Percentiles rank a stretch among this genome's conserved stretches.
These are phyloP conservation scores for Pleomassaria siparia DNA, from an alignment of 2,329 filamentous ascomycete species.

Conservation along the genomic window DNA sequence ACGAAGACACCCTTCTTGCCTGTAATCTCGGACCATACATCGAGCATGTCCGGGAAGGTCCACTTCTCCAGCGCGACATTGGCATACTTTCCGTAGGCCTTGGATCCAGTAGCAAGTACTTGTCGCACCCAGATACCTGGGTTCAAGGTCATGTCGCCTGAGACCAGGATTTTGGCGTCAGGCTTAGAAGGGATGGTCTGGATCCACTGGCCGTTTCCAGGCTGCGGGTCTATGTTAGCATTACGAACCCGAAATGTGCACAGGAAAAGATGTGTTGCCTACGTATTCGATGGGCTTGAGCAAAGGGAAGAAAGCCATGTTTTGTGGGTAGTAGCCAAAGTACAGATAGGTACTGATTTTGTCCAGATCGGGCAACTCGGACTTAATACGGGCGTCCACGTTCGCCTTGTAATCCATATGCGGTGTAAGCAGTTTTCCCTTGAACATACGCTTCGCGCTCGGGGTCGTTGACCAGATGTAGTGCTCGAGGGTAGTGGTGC, in stretches of 20 bases:
- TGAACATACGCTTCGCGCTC: slow-evolving; percentile 31
- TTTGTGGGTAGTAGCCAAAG: slow-evolving; percentile 34
- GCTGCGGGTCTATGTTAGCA: slow-evolving; percentile 5
- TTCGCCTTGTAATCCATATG: slow-evolving; percentile 50
- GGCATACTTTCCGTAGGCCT: slow-evolving; percentile 25
- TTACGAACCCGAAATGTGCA: not conserved
- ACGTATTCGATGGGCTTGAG: slow-evolving; percentile 28
- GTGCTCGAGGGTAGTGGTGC: slow-evolving; percentile 43
- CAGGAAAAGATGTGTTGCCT: slow-evolving; percentile 4
- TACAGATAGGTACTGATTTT: slow-evolving; percentile 31
- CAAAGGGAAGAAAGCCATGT: slow-evolving; percentile 31
- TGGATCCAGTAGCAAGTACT: slow-evolving; percentile 16
- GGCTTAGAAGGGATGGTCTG: slow-evolving; percentile 28
- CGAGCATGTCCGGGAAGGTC: slow-evolving; percentile 27
- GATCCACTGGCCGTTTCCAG: slow-evolving; percentile 22
- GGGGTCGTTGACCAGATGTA: slow-evolving; percentile 53
- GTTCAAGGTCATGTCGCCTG: slow-evolving; percentile 30
- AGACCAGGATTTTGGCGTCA: slow-evolving; percentile 23
- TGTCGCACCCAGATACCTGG: slow-evolving; percentile 35
- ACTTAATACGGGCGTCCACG: slow-evolving; percentile 46
- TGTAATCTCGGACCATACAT: slow-evolving; percentile 29
- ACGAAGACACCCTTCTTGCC: slow-evolving; percentile 29
- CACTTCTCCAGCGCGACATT: slow-evolving; percentile 29
- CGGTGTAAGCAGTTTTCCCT: slow-evolving; percentile 39
- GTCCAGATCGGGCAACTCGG: slow-evolving; percentile 29